phyloP scores from a whole-genome alignment of 768 basidiomycete genomes.

The Nidularia pulvinata region DNA sequence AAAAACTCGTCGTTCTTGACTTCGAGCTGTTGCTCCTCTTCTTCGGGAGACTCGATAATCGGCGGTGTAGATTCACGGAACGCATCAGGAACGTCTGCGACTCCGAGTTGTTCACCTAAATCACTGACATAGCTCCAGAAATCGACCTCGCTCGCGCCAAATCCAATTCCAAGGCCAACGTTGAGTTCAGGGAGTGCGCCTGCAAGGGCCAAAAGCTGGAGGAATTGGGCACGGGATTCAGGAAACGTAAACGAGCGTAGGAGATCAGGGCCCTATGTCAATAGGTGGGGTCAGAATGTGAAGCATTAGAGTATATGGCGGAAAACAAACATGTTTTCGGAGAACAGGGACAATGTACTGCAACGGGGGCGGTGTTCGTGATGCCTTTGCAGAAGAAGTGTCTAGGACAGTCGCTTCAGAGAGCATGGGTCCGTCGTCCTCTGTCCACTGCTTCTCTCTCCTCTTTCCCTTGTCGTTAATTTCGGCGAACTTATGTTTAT shows the following conservation, averaged over 20 bases:
- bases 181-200: conserved; percentile 39
- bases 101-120: conserved; percentile 7
- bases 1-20: neutral
- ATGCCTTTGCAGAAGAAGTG: conserved; percentile 16
- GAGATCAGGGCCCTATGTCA: conserved; percentile 51
- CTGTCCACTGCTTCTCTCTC: conserved; percentile 41
- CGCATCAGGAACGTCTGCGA: neutral
- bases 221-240: conserved; percentile 69
- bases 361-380: conserved; percentile 24
- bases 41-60: neutral
- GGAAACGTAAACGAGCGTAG: conserved; percentile 69
- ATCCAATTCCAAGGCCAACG: conserved; percentile 20
- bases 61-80: neutral
- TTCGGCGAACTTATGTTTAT: conserved; percentile 12
- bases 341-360: conserved; percentile 51
- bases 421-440: conserved; percentile 34
- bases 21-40: neutral
- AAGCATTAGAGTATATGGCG: neutral
- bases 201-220: conserved; percentile 50
- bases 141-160: conserved; percentile 43
- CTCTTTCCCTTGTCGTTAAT: conserved; percentile 28
- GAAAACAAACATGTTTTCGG: conserved; percentile 53
- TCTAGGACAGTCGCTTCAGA: conserved; percentile 18
- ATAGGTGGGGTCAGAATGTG: neutral
- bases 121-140: conserved; percentile 66